phyloP scores from a whole-genome alignment of 2,329 filamentous ascomycete genomes.

The Clarireedia monteithiana region DNA sequence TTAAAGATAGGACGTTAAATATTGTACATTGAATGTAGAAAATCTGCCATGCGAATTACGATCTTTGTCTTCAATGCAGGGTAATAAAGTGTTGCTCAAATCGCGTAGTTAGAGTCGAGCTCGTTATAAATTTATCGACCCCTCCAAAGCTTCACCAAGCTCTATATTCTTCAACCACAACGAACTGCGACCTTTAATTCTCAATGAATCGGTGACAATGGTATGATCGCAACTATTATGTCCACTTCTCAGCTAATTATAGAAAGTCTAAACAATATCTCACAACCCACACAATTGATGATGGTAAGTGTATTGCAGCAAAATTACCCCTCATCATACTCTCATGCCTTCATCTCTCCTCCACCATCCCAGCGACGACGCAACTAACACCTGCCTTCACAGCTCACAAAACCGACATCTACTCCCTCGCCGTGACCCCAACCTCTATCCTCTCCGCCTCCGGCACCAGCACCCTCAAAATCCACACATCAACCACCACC shows the following conservation, averaged over 20 bases:
- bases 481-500: slow-evolving; percentile 66
- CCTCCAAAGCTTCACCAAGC: slow-evolving; percentile 6
- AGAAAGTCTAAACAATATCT: slow-evolving; percentile 96
- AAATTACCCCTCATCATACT: slow-evolving; percentile 13
- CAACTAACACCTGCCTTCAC: slow-evolving; percentile 22
- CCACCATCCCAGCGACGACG: neutral
- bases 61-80: neutral
- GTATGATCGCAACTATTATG: slow-evolving; percentile 14
- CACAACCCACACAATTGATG: slow-evolving; percentile 81
- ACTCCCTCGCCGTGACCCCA: slow-evolving; percentile 69
- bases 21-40: slow-evolving; percentile 13
- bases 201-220: slow-evolving; percentile 24
- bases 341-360: neutral
- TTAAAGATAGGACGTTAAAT: slow-evolving; percentile 1
- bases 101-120: neutral
- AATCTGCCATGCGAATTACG: neutral
- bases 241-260: slow-evolving; percentile 13
- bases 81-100: neutral
- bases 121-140: slow-evolving; percentile 7
- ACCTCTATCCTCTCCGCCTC: slow-evolving; percentile 74
- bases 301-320: slow-evolving; percentile 49
- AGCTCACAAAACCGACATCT: slow-evolving; percentile 83
- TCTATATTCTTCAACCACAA: neutral
- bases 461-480: slow-evolving; percentile 71
- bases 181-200: neutral